Evolutionary conservation across 305 asterid genomes (phyloP), one percentile per base, ranked within the genome.

Genomic region (Coffea humblotiana): DNA sequence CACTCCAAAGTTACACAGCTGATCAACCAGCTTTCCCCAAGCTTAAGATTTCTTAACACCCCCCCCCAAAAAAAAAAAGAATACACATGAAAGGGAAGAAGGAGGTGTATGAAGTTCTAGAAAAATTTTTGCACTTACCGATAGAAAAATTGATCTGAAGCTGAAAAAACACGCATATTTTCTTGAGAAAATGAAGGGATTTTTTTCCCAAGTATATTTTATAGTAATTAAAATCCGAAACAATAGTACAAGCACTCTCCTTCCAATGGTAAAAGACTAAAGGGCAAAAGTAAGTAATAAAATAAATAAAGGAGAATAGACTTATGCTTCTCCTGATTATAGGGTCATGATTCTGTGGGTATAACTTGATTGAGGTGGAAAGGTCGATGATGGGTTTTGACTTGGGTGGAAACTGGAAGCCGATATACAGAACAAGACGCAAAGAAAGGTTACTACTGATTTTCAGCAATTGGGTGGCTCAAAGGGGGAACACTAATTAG

Each of bases 341-440:
- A 18, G 19, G 54, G 68, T 37, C 37, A 75, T 75, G 21, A n/a
- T 58, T 32, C 23, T 40, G 69, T 10, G 21, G 49, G 29, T 6
- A 23, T 8, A 43, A 27, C 32, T 40, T 3, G 63, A 49, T 45
- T 45, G 25, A 63, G 56, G 23, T 25, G 49, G 6, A 16, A 60
- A 45, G 69, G 11, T 69, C 47, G 79, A 56, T 23, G 79, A 75
- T 68, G 43, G 40, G 58, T 68, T n/a, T 75, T 80, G 82, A 73
- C 75, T 63, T 73, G 61, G 54, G 65, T 14, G 72, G 45, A 45
- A 37, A 27, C 25, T 76, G 58, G 43, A 40, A 40, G 43, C 43
- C 43, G 43, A 40, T 40, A 40, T 40, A 40, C 3, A 7, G 54
- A 49, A 70, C 12, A 40, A 11, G 66, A 52, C 75, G 47, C 25